These are phyloP conservation scores for Microsporum audouinii DNA, from an alignment of 2,329 filamentous ascomycete genomes.

Conservation along the genomic window DNA sequence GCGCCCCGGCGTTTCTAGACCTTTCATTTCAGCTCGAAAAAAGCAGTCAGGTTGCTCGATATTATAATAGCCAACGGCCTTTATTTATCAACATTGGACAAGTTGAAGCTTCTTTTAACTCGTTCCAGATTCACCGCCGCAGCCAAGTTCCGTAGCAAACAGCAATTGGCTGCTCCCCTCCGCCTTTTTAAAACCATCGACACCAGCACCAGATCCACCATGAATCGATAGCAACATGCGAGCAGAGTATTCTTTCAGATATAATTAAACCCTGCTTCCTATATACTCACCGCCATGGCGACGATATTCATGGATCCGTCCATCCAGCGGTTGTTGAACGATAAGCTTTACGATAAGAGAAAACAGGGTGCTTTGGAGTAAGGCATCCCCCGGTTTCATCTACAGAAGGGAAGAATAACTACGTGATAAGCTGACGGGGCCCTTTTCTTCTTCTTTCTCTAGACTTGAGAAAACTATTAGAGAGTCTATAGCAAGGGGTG, in stretches of 20 bases:
- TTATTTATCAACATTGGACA: neutral
- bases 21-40: neutral
- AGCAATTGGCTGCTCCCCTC: slow-evolving; percentile 3
- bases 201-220: neutral
- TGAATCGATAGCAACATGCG: slow-evolving; percentile 3
- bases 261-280: neutral
- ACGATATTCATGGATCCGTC: slow-evolving; percentile 60
- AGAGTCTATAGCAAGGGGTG: slow-evolving; percentile 63
- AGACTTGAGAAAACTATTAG: slow-evolving; percentile 87
- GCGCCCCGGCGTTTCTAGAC: neutral
- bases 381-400: slow-evolving; percentile 25
- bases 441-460: neutral
- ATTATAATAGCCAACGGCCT: neutral
- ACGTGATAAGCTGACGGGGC: neutral
- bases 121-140: neutral
- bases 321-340: slow-evolving; percentile 83
- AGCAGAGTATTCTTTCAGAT: neutral
- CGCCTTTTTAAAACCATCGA: neutral
- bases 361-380: slow-evolving; percentile 96
- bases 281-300: slow-evolving; percentile 7
- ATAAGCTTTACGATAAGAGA: slow-evolving; percentile 97
- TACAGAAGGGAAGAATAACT: neutral
- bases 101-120: neutral
- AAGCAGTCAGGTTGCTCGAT: neutral
- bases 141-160: neutral